Conservation (phyloP, 257 asterid genomes). For the Solanum medicagineum region DNA sequence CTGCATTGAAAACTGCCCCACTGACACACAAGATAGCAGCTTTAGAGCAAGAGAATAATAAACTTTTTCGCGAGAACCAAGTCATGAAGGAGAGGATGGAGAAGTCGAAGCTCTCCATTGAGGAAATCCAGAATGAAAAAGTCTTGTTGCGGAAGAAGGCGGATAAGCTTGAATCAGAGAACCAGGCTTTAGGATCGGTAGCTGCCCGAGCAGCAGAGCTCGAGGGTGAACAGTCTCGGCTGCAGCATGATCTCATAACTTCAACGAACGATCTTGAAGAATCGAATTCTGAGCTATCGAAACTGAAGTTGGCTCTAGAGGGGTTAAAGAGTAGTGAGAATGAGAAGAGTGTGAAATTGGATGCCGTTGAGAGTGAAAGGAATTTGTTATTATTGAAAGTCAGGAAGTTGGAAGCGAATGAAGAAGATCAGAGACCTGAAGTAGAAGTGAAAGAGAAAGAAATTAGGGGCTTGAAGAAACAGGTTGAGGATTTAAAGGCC, state of each 20-base stretch:
- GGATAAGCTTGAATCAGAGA: slow-evolving; percentile 23
- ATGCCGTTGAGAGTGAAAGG: slow-evolving; percentile 37
- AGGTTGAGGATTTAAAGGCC: slow-evolving; percentile 30
- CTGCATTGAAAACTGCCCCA: slow-evolving; percentile 15
- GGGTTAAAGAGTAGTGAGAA: slow-evolving; percentile 20
- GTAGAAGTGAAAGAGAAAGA: slow-evolving; percentile 34
- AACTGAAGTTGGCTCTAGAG: slow-evolving; percentile 30
- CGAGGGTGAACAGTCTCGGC: slow-evolving; percentile 44
- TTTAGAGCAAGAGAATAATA: slow-evolving; percentile 39
- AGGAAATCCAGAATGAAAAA: slow-evolving; percentile 20
- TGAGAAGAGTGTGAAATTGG: slow-evolving; percentile 30
- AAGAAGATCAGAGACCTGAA: slow-evolving; percentile 19
- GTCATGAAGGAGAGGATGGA: slow-evolving; percentile 22
- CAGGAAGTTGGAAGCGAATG: slow-evolving; percentile 16
- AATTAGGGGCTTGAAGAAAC: slow-evolving; percentile 20
- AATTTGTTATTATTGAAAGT: slow-evolving; percentile 28
- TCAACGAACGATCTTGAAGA: slow-evolving; percentile 44
- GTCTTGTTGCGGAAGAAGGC: slow-evolving; percentile 17
- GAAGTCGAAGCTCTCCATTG: slow-evolving; percentile 28
- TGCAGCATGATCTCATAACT: slow-evolving; percentile 47
- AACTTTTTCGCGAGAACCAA: slow-evolving; percentile 28
- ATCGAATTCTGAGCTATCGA: slow-evolving; percentile 17
- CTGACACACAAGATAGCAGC: slow-evolving; percentile 20
- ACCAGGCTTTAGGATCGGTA: slow-evolving; percentile 22
- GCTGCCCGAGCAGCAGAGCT: slow-evolving; percentile 56